phyloP scores from a whole-genome alignment of 208 protist species.

The Lotmaria passim region DNA sequence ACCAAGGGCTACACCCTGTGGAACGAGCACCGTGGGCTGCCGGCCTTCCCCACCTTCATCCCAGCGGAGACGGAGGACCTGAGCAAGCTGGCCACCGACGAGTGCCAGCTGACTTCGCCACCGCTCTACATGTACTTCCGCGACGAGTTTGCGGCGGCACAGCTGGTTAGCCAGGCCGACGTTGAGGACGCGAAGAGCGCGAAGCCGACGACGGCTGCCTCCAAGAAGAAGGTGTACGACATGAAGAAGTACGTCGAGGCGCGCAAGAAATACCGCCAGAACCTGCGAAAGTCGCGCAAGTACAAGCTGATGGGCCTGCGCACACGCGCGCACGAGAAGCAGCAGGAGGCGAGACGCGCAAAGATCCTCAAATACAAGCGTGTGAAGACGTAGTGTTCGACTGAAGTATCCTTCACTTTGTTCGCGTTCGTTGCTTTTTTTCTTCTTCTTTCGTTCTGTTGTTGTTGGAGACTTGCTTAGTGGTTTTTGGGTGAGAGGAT shows the following conservation, averaged over 20 bases:
- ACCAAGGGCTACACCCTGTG: constrained; percentile 93
- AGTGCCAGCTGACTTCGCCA: constrained; percentile 89
- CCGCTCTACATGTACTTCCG: constrained; percentile 92
- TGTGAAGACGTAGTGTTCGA: constrained; percentile 83
- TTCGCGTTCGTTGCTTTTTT: background rate
- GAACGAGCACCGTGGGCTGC: constrained; percentile 90
- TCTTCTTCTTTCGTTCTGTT: constrained; percentile 14
- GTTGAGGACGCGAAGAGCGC: constrained; percentile 91
- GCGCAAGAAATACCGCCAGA: constrained; percentile 89
- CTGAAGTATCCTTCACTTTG: no score
- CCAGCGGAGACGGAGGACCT: constrained; percentile 84
- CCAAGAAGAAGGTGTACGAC: constrained; percentile 93
- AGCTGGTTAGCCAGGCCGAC: constrained; percentile 90
- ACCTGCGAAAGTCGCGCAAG: constrained; percentile 84
- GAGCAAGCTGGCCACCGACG: constrained; percentile 84
- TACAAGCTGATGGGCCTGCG: constrained; percentile 85
- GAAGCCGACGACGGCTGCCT: constrained; percentile 70
- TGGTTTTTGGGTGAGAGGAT: no score
- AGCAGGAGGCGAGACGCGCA: constrained; percentile 84
- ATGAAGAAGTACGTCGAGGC: constrained; percentile 91
- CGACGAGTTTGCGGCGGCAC: constrained; percentile 81
- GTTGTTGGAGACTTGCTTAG: no score
- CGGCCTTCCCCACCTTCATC: constrained; percentile 93
- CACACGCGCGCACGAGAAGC: constrained; percentile 89
- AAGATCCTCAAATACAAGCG: constrained; percentile 90